These are phyloP conservation scores for Datura wrightii DNA, from an alignment of 257 asterid genomes.

Conservation along the genomic window DNA sequence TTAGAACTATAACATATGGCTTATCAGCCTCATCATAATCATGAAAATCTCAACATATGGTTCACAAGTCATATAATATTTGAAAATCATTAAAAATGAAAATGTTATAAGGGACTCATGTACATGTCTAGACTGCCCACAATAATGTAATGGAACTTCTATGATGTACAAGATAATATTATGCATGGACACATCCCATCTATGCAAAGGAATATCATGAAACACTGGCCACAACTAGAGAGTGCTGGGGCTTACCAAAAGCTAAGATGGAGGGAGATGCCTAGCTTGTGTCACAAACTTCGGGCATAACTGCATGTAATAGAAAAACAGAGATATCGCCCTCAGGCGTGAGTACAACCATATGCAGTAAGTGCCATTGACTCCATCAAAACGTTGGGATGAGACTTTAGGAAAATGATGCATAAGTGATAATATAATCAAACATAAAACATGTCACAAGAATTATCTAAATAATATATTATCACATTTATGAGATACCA, in stretches of 20 bases:
- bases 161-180: not conserved
- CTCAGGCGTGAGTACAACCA: too few species aligned
- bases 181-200: not conserved
- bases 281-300: not conserved
- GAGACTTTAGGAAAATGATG: too few species aligned
- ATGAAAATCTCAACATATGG: not conserved
- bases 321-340: too few species aligned
- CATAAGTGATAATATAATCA: too few species aligned
- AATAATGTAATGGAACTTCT: not conserved
- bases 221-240: not conserved
- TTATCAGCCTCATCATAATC: not conserved
- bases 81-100: constrained; percentile 6
- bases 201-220: not conserved
- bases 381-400: too few species aligned
- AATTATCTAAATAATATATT: too few species aligned
- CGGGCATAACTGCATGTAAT: too few species aligned
- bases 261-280: not conserved
- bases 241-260: not conserved
- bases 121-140: not conserved
- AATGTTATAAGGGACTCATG: not conserved
- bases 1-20: not conserved
- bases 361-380: too few species aligned
- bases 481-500: too few species aligned
- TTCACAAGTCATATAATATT: not conserved
- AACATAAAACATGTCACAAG: too few species aligned